phyloP scores from a whole-genome alignment of 2,329 filamentous ascomycete genomes.

The Hypoxylon rubiginosum region DNA sequence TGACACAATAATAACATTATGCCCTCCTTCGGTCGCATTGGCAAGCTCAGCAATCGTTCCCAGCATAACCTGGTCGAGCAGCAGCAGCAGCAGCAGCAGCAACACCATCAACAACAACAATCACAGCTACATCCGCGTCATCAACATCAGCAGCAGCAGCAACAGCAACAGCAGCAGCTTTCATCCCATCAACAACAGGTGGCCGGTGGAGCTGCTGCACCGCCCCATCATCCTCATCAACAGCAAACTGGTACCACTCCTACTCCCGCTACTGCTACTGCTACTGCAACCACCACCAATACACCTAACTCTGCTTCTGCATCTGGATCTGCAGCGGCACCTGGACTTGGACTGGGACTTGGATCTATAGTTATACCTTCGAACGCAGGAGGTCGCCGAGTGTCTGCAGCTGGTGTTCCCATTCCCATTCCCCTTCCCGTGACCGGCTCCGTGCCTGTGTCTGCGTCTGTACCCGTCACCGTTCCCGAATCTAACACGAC shows the following conservation, averaged over 20 bases:
- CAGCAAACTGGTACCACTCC: slow-evolving; percentile 29
- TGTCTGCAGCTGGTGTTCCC: slow-evolving; percentile 45
- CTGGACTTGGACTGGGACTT: slow-evolving; percentile 38
- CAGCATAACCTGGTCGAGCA: slow-evolving; percentile 67
- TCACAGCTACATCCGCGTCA: slow-evolving; percentile 32
- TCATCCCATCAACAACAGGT: slow-evolving; percentile 40
- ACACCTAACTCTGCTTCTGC: slow-evolving; percentile 33
- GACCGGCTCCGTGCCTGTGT: slow-evolving; percentile 22
- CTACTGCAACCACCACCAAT: slow-evolving; percentile 34
- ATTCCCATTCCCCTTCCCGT: too few species aligned
- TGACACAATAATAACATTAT: slow-evolving; percentile 57
- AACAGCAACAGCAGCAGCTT: slow-evolving; percentile 40
- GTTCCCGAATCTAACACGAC: slow-evolving; percentile 44
- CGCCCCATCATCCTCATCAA: slow-evolving; percentile 47
- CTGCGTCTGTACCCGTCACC: slow-evolving; percentile 28
- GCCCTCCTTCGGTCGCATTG: slow-evolving; percentile 67
- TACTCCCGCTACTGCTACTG: slow-evolving; percentile 28
- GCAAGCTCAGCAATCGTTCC: slow-evolving; percentile 61
- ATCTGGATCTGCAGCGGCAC: slow-evolving; percentile 33
- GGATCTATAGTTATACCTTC: not conserved
- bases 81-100: slow-evolving; percentile 53
- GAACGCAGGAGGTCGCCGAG: slow-evolving; percentile 42
- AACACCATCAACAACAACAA: slow-evolving; percentile 38
- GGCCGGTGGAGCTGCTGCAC: slow-evolving; percentile 48
- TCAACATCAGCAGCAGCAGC: slow-evolving; percentile 53